Evolutionary conservation across 441 rosid species (phyloP).

Genomic region (Capsella rubella): DNA sequence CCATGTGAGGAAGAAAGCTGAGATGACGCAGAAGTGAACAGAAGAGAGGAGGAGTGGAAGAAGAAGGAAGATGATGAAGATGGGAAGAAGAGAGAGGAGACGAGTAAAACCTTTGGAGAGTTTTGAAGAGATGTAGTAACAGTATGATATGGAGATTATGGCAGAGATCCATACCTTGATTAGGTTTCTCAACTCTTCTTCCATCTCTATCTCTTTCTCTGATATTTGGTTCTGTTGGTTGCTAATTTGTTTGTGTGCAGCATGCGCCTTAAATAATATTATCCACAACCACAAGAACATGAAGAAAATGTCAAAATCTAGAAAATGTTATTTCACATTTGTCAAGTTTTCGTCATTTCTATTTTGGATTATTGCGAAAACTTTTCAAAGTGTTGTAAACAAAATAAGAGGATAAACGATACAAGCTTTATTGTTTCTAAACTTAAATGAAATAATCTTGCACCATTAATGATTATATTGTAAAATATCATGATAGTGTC

Average conservation of each 20-base stretch:
- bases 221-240: constrained; percentile 16
- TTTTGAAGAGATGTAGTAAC: constrained; percentile 53
- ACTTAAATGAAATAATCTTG: not conserved
- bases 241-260: not conserved
- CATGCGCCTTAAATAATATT: constrained; percentile 3
- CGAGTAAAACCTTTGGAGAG: constrained; percentile 53
- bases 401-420: not conserved
- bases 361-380: not conserved
- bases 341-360: not conserved
- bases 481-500: no score
- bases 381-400: not conserved
- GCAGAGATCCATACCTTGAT: constrained; percentile 57
- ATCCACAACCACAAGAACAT: not conserved
- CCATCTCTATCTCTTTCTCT: constrained; percentile 35
- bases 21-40: constrained; percentile 46
- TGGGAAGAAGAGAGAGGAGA: constrained; percentile 61
- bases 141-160: constrained; percentile 50
- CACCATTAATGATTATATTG: not conserved
- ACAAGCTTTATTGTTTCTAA: not conserved
- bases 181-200: constrained; percentile 53
- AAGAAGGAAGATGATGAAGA: constrained; percentile 51
- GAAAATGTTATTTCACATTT: constrained; percentile 5
- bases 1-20: constrained; percentile 66
- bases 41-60: constrained; percentile 61
- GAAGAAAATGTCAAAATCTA: constrained; percentile 14